These are phyloP conservation scores for Leccinum variicolor DNA, from an alignment of 768 basidiomycete genomes.

Conservation along the genomic window DNA sequence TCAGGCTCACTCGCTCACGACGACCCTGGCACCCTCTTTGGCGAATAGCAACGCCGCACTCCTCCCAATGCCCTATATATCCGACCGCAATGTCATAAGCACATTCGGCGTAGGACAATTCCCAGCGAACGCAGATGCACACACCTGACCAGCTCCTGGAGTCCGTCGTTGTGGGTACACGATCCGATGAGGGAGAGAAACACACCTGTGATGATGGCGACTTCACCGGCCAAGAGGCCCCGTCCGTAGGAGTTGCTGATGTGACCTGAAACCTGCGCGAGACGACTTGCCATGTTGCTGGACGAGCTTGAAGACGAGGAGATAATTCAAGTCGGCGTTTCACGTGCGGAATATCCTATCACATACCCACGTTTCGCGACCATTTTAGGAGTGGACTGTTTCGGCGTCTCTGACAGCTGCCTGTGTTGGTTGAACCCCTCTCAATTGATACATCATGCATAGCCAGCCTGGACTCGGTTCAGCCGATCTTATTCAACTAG, in stretches of 20 bases:
- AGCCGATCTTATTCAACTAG: slow-evolving; percentile 9
- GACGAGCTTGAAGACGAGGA: not conserved
- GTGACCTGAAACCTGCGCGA: slow-evolving; percentile 70
- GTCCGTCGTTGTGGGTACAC: not conserved
- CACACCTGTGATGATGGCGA: slow-evolving; percentile 83
- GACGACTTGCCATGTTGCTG: slow-evolving; percentile 46
- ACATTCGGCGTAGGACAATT: too few species aligned
- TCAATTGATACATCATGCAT: not conserved
- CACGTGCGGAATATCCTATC: too few species aligned
- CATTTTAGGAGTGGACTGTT: not conserved
- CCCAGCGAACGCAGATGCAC: not conserved
- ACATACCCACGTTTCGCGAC: too few species aligned
- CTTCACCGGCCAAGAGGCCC: slow-evolving; percentile 71
- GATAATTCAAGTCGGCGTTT: too few species aligned
- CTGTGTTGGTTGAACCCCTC: not conserved
- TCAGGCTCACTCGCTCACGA: slow-evolving; percentile 67
- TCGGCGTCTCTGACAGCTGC: not conserved
- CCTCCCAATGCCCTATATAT: slow-evolving; percentile 68
- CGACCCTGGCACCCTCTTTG: slow-evolving; percentile 82
- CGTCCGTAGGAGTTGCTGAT: slow-evolving; percentile 47
- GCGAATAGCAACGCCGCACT: slow-evolving; percentile 75
- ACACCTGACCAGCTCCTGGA: slow-evolving; percentile 73
- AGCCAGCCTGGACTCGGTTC: not conserved
- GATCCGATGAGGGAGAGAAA: not conserved
- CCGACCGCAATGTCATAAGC: not conserved